Evolutionary conservation across 1,284 basidiomycete genomes (phyloP), one percentile per base, ranked within the genome.

Genomic region (Boletus sp.): DNA sequence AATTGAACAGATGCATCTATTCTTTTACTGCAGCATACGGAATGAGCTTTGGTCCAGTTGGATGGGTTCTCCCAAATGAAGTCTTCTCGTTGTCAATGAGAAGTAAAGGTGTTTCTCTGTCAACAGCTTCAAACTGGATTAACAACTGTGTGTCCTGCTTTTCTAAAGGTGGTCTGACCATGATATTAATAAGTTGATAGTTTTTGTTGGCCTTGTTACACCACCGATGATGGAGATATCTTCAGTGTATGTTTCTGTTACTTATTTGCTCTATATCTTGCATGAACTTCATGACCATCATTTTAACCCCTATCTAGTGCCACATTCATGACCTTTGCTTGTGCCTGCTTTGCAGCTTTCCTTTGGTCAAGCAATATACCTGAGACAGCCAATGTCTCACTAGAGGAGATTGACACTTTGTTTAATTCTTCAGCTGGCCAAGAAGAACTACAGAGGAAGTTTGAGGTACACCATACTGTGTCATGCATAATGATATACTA

Each of bases 81-180:
- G 84, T 94, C 19, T 93, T 94, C 68, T 86, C 92, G 5, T 72
- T 91, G n/a, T 87, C 88, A 8, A 81, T 93, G 67, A 76, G 91
- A 60, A 84, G 89, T 54, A 84, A 84, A 63, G 92, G 91, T 52
- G 89, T 92, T 5, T 80, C 88, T 19, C 61, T 94, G 17, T 83
- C 88, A n/a, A 91, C 89, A 2, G 83, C 88, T 3, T 89, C 86
- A 33, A 90, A 89, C 64, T 91, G 89, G 88, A 58, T 80, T 33
- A 89, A 88, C 61, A 90, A 88, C 53, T 90, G 87, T 85, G 55
- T 20, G 77, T 70, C 10, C 26, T 45, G 1, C 37, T 19, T 29
- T 8, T 36, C 19, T 42, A 37, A 48, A 29, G 25, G 36, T 30
- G 9, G 4, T 30, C 26, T 33, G 5, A 12, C 9, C 20, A 40